Base-by-base conservation (phyloP, 1,284 basidiomycete genomes). In the Boletus mariae region DNA sequence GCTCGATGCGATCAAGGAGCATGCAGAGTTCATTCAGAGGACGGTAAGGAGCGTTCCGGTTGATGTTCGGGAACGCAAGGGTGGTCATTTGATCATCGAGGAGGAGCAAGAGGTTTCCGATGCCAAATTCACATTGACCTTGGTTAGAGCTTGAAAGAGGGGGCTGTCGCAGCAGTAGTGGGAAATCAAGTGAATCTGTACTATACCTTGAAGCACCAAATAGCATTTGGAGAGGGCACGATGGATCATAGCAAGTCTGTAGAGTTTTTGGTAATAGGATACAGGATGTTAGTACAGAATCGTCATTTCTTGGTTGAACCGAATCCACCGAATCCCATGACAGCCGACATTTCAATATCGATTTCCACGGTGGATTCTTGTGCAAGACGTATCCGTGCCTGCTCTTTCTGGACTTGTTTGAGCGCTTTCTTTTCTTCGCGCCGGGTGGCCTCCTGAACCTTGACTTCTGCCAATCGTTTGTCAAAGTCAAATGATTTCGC, bases 311-410 rank as follows among this genome's bases (percentile, higher is more conserved):
- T 92, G 29, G 83, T 82, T 20, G 87, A 76, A 13, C 92, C 92
- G 66, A 98, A 98, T 3, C 92, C 91, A 42, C 83, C 87, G 69
- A 98, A 98, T 41, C 94, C 95, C 94, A 98, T 96, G 76, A 93
- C 82, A 37, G 78, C 75, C 58, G 88, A 79, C 82, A 95, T 90
- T 57, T 88, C 85, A 51, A 75, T 70, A 54, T 84, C 80, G 53
- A 72, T 75, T 34, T 79, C 75, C 57, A 71, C 72, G 6, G 72
- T 73, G 1, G 79, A 69, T 54, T 81, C 83, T 61, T 84, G 78
- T 32, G 80, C 79, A 45, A 84, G 70, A 56, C 83, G 83, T 42
- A 83, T 73, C 50, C 86, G 84, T 10, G 80, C 76, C 60, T 82
- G 81, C 63, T 92, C 85, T 65, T 85, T 87, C 66, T 80, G 79